phyloP scores from a whole-genome alignment of 176 grass and related monocot genomes.

The Areca catechu region DNA sequence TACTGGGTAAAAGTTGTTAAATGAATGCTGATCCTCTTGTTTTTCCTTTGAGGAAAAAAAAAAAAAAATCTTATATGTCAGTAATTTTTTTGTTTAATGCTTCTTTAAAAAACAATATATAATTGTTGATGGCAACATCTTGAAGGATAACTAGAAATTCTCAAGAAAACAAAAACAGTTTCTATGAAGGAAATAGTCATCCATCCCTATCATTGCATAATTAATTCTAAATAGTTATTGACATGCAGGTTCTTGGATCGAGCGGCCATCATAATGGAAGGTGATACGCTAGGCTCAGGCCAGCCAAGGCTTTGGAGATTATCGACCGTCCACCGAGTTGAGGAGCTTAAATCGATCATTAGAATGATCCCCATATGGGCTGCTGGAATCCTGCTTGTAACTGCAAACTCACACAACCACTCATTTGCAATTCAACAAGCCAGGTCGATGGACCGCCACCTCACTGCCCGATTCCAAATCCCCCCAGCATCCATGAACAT shows the following conservation, averaged over 20 bases:
- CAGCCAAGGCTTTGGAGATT: slow-evolving; percentile 47
- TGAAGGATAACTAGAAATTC: too few relatives aligned
- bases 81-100: too few relatives aligned
- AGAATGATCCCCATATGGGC: slow-evolving; percentile 75
- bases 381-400: slow-evolving; percentile 53
- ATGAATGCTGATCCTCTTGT: too few relatives aligned
- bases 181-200: too few relatives aligned
- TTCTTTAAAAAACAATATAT: too few relatives aligned
- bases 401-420: slow-evolving; percentile 56
- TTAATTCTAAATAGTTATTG: too few relatives aligned
- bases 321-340: slow-evolving; percentile 75
- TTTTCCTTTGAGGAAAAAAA: too few relatives aligned
- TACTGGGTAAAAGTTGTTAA: too few relatives aligned
- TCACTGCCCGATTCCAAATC: slow-evolving; percentile 48
- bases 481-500: slow-evolving; percentile 53
- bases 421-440: slow-evolving; percentile 60
- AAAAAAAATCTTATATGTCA: too few relatives aligned
- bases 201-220: too few relatives aligned
- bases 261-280: slow-evolving; percentile 13
- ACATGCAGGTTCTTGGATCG: slow-evolving; percentile 11
- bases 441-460: slow-evolving; percentile 60
- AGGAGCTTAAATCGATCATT: slow-evolving; percentile 83
- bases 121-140: too few relatives aligned
- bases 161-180: too few relatives aligned
- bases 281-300: slow-evolving; percentile 48